A percentile compares a stretch with the other conserved stretches of the same genome.
Evolutionary conservation across 1,284 basidiomycete genomes (phyloP).

Genomic region (Lentinula novae-zelandiae): DNA sequence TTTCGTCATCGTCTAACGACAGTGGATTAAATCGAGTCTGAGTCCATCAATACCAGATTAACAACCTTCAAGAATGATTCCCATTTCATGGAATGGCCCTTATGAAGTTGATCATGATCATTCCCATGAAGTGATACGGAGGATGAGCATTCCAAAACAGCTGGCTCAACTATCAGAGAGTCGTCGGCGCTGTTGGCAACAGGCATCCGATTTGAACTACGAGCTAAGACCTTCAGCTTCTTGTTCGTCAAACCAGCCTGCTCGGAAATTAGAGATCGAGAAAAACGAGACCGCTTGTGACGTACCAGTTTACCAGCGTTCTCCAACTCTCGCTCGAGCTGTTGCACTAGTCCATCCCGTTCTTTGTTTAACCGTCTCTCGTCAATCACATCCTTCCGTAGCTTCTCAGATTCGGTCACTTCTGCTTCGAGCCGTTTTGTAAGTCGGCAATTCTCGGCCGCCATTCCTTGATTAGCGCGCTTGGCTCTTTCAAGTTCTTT

Average conservation of each 20-base stretch:
- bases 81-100: not conserved
- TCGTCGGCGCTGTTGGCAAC: not conserved
- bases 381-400: not conserved
- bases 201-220: not conserved
- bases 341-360: constrained; percentile 2
- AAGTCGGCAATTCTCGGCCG: not conserved
- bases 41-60: not conserved
- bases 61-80: not conserved
- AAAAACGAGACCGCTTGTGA: not conserved
- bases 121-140: not conserved
- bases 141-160: not conserved
- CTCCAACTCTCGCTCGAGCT: constrained; percentile 1
- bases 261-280: not conserved
- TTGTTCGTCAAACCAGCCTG: constrained; percentile 6
- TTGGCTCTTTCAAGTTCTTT: constrained; percentile 3
- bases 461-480: not conserved
- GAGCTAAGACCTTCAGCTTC: constrained; percentile 7
- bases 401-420: not conserved
- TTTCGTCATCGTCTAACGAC: no score
- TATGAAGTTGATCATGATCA: not conserved
- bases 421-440: not conserved
- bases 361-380: not conserved
- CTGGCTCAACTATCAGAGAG: not conserved
- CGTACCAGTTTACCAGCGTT: constrained; percentile 4
- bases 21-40: no score